Percentiles rank a stretch among this genome's conserved stretches.
Conservation (phyloP, 2,329 filamentous ascomycete species). For the Clonostachys byssicola region DNA sequence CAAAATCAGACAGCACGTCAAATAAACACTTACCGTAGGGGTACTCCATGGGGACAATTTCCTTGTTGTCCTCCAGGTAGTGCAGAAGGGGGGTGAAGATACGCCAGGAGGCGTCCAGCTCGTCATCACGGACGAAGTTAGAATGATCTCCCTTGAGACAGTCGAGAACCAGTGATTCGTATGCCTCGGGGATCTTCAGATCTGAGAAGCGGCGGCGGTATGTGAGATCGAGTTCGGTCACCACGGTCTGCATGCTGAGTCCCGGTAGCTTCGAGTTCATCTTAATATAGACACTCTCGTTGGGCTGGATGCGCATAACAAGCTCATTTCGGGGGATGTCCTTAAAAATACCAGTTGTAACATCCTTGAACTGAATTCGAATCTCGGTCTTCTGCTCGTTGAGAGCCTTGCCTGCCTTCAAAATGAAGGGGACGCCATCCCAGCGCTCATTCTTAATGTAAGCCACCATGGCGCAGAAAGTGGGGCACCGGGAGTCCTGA, state of each 20-base stretch:
- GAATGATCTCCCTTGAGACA: conserved; percentile 98
- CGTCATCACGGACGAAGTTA: conserved; percentile 97
- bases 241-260: conserved; percentile 98
- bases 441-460: conserved; percentile 99
- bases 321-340: conserved; percentile 99
- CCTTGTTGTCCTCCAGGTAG: conserved; percentile 98
- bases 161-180: conserved; percentile 95
- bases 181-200: conserved; percentile 98
- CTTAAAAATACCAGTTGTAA: conserved; percentile 99
- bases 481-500: conserved; percentile 94
- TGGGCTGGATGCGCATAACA: conserved; percentile 98
- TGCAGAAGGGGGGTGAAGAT: conserved; percentile 97
- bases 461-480: conserved; percentile 93
- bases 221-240: conserved; percentile 96
- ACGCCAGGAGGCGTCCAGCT: conserved; percentile 96
- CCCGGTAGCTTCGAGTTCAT: conserved; percentile 99
- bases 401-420: conserved; percentile 97
- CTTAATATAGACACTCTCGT: conserved; percentile 99
- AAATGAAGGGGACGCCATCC: conserved; percentile 98
- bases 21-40: conserved; percentile 74
- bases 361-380: conserved; percentile 98
- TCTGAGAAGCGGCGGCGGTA: conserved; percentile 98
- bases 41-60: conserved; percentile 99
- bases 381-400: conserved; percentile 99
- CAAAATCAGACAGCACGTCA: neutral